A percentile compares a stretch with the other conserved stretches of the same genome.
Evolutionary conservation across 257 asterid species (phyloP).

Genomic region (Dorcoceras hygrometricum): DNA sequence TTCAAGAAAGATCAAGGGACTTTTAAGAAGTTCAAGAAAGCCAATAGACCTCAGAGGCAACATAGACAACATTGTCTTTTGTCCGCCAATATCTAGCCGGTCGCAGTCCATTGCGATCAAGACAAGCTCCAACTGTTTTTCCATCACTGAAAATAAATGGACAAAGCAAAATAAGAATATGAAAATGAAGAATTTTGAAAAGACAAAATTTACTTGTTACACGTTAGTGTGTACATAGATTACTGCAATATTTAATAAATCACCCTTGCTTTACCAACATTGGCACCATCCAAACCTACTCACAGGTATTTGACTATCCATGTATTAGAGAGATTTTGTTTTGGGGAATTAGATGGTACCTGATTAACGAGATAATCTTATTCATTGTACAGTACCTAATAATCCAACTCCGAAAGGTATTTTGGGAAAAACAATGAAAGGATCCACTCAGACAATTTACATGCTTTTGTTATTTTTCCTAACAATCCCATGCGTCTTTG

Average conservation of each 20-base stretch:
- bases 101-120: slow-evolving; percentile 98
- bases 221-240: too few species aligned
- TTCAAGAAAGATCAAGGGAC: slow-evolving; percentile 23
- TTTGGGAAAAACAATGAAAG: neutral
- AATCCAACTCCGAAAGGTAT: neutral
- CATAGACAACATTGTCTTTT: slow-evolving; percentile 86
- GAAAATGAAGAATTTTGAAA: neutral
- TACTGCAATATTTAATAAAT: neutral
- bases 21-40: slow-evolving; percentile 15
- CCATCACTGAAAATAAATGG: slow-evolving; percentile 66
- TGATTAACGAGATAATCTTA: neutral
- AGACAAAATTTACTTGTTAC: slow-evolving; percentile 1
- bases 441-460: neutral
- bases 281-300: neutral
- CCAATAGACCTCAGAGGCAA: slow-evolving; percentile 91
- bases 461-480: neutral
- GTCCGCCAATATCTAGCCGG: slow-evolving; percentile 99
- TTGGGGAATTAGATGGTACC: neutral
- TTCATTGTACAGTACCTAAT: too few species aligned
- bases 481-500: neutral
- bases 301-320: neutral
- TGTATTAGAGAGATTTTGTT: neutral
- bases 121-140: slow-evolving; percentile 99
- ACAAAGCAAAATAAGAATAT: slow-evolving; percentile 17
- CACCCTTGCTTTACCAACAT: neutral